Conservation (phyloP, 495 filamentous ascomycete genomes). For the Aspergillus bertholletiae region DNA sequence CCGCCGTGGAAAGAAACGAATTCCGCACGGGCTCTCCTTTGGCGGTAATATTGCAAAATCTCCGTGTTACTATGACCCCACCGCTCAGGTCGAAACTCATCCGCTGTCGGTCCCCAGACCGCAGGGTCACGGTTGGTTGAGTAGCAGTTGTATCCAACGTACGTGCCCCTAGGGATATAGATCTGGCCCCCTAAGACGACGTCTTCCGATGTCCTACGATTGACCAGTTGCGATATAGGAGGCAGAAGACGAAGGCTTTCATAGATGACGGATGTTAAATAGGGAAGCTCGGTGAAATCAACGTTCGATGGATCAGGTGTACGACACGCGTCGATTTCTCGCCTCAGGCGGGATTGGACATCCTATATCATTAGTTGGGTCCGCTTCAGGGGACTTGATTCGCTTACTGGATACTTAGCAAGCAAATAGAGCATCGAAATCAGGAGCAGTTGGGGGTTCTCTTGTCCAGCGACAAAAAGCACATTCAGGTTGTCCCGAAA, state of each 20-base stretch:
- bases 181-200: conserved; percentile 18
- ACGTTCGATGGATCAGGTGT: background rate
- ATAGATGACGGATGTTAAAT: conserved; percentile 19
- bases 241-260: conserved; percentile 35
- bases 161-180: conserved; percentile 16
- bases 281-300: conserved; percentile 9
- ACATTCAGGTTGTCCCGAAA: conserved; percentile 32
- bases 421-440: conserved; percentile 30
- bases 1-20: conserved; percentile 32
- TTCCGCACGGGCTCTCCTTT: background rate
- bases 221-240: conserved; percentile 33
- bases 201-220: conserved; percentile 19
- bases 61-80: conserved; percentile 13
- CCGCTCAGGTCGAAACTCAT: conserved; percentile 19
- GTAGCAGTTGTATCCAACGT: conserved; percentile 23
- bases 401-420: conserved; percentile 18
- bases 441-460: conserved; percentile 34
- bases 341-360: background rate
- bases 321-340: background rate
- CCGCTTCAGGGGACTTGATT: background rate
- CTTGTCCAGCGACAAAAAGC: conserved; percentile 34
- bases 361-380: background rate
- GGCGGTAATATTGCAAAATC: background rate
- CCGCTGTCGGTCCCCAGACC: conserved; percentile 18
- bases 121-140: conserved; percentile 13